phyloP scores from a whole-genome alignment of 352 stramenopile species.

The Globisporangium takayamanum region DNA sequence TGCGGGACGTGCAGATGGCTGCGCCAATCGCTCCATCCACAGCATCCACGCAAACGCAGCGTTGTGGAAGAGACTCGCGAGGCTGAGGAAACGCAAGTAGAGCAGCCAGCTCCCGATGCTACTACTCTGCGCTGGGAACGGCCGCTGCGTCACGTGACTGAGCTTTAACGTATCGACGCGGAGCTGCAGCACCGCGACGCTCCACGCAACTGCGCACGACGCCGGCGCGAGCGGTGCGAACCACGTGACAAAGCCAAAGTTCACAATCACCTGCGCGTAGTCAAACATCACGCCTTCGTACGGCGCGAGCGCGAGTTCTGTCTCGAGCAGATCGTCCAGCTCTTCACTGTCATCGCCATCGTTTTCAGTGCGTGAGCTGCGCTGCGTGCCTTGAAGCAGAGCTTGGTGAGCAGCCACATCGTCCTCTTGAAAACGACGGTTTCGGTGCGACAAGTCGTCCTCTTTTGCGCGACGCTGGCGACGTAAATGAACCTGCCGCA shows the following conservation, averaged over 20 bases:
- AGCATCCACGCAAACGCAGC: slow-evolving; percentile 28
- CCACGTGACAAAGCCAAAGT: slow-evolving; percentile 56
- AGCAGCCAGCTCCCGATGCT: slow-evolving; percentile 58
- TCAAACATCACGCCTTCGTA: slow-evolving; percentile 75
- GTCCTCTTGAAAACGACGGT: not conserved
- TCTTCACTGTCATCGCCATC: not conserved
- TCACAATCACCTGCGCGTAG: slow-evolving; percentile 65
- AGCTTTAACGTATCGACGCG: slow-evolving; percentile 61
- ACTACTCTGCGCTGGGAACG: slow-evolving; percentile 38
- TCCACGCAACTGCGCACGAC: slow-evolving; percentile 34
- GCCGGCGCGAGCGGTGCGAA: slow-evolving; percentile 50
- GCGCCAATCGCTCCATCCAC: slow-evolving; percentile 15
- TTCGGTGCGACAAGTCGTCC: not conserved
- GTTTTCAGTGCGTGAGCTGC: not conserved
- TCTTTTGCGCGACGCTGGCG: not conserved
- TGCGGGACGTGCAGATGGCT: slow-evolving; percentile 3
- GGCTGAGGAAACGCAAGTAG: slow-evolving; percentile 46
- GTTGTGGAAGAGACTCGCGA: slow-evolving; percentile 48
- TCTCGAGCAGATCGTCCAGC: slow-evolving; percentile 14
- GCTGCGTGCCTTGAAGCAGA: slow-evolving; percentile 1
- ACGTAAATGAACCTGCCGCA: not conserved
- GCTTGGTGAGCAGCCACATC: not conserved
- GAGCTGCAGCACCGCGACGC: slow-evolving; percentile 48
- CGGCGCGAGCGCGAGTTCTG: slow-evolving; percentile 32
- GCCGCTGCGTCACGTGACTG: slow-evolving; percentile 51